Base-by-base conservation (phyloP, 208 protist species). In the Trichomonas vaginalis region DNA sequence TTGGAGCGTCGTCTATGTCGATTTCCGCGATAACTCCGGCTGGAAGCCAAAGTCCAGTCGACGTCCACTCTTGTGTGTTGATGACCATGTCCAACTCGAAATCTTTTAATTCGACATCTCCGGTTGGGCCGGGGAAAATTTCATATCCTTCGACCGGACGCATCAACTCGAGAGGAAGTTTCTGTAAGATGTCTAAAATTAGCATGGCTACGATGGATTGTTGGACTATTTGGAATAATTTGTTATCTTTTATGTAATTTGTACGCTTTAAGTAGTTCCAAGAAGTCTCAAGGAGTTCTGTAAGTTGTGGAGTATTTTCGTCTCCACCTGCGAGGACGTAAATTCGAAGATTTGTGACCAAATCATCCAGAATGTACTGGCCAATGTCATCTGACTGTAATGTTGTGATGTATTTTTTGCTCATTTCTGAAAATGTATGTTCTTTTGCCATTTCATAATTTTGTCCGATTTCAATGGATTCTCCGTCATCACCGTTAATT, bases 11-110 rank as follows among this genome's bases (percentile, higher is more conserved):
- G 35, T 92, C 45, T 21, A 48, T 51, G 17, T 35, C 46, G 14
- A 92, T 39, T 51, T 48, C 45, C 17, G 86, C 23, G 39, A 51
- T 48, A 9, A 92, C 45, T 35, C 86, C 86, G 39, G 86, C 86
- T 14, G 86, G 86, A 3, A 92, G 45, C 86, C 86, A 92, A 92
- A 92, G 86, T 35, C 86, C 86, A 39, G 86, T 92, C 32, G 86
- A 92, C 12, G 17, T 35, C 86, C 86, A 92, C 17, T 92, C 45
- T 12, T 83, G 35, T 83, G 35, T 51, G 0, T 23, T 23, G 14
- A 92, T 17, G n/a, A 39, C n/a, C 12, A 92, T 39, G 14, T 23
- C 45, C 6, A 51, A 48, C 6, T 92, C 27, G 21, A 39, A 48
- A 47, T 92, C 45, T 48, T 1, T 51, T 8, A 92, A 15, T 51